Evolutionary conservation across 1,284 basidiomycete genomes (phyloP).

Genomic region (Leccinum huronense): DNA sequence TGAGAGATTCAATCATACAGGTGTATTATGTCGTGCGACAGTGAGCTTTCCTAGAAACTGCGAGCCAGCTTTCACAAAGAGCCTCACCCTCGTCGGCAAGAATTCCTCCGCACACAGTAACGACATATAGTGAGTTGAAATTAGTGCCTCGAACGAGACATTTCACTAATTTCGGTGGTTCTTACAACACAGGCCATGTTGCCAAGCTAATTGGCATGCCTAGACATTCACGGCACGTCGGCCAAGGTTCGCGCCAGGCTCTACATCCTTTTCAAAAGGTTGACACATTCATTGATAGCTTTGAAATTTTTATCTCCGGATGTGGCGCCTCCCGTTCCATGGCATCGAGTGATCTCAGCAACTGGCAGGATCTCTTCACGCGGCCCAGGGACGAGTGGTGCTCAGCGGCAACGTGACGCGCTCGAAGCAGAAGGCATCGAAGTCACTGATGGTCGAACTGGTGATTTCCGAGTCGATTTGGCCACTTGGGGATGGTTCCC

Average conservation of each 20-base stretch:
- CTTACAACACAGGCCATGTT: slow-evolving; percentile 59
- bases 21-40: slow-evolving; percentile 67
- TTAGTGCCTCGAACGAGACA: background rate
- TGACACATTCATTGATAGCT: slow-evolving; percentile 40
- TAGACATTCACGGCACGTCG: slow-evolving; percentile 78
- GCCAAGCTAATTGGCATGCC: slow-evolving; percentile 85
- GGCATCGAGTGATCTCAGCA: slow-evolving; percentile 70
- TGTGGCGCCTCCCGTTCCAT: slow-evolving; percentile 64
- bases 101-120: slow-evolving; percentile 63
- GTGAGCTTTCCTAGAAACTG: slow-evolving; percentile 15
- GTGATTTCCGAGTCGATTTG: slow-evolving; percentile 52
- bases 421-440: slow-evolving; percentile 62
- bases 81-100: slow-evolving; percentile 16
- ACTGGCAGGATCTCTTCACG: slow-evolving; percentile 76
- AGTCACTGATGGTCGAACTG: slow-evolving; percentile 44
- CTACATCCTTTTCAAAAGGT: background rate
- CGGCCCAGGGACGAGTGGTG: slow-evolving; percentile 69
- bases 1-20: slow-evolving; percentile 34
- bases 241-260: slow-evolving; percentile 59
- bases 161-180: slow-evolving; percentile 2
- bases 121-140: slow-evolving; percentile 58
- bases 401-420: slow-evolving; percentile 53
- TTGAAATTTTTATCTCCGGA: slow-evolving; percentile 66
- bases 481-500: slow-evolving; percentile 63
- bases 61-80: background rate